Evolutionary conservation across 75 land plant genomes (phyloP), one percentile per base, ranked within the genome.

Genomic region (Cunninghamia lanceolata): DNA sequence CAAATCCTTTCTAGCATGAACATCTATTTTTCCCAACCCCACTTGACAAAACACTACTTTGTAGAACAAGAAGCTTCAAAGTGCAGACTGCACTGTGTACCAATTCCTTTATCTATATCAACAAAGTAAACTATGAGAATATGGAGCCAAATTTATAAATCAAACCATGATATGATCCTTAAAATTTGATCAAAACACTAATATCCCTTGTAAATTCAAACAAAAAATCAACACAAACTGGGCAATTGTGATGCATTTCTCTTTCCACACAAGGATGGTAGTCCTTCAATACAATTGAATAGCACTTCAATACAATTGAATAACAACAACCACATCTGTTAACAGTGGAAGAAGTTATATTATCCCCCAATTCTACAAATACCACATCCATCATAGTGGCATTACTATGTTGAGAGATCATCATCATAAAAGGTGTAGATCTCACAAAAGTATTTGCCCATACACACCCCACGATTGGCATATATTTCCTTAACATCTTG

Each of bases 161-260:
- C 19, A 36, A 76, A 16, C 43, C 40, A 17, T 76, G 79, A 76
- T 76, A 11, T 76, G 42, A 76, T 76, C 79, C 19, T 39, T 38
- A 76, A 11, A 19, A 76, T 4, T 34, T 36, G 32, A 73, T 19
- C 79, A 15, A 38, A n/a, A 93, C 95, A 38, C 79, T 89, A 11
- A 94, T 94, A 84, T 94, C 93, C 78, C 89, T 88, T 73, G 90
- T 90, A 9, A 98, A 94, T 30, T 97, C 99, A 83, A 97, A 97
- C 68, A 97, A 85, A 88, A 83, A 97, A 97, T 97, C 99, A 90
- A 94, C 94, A 79, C 99, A 97, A 66, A 97, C 92, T 35, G 99
- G 98, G 76, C 99, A 97, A 84, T 97, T 92, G 82, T 97, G 99
- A 88, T 96, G 98, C 99, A 97, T 97, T 59, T 98, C 96, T 73